These are phyloP conservation scores for Deinandra increscens DNA, from an alignment of 129 eudicot genomes.

Conservation along the genomic window DNA sequence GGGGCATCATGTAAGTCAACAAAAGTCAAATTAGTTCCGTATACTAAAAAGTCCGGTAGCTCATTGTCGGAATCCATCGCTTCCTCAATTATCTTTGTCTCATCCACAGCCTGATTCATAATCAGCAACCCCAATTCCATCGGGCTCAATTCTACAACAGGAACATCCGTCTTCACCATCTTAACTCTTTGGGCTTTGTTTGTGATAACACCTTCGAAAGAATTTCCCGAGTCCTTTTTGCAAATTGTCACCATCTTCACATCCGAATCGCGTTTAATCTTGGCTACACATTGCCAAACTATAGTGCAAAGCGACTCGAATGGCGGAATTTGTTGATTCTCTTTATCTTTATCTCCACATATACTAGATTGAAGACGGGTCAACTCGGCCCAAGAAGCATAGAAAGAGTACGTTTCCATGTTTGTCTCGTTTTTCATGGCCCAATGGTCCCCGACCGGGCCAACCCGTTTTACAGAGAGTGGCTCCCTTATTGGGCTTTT, in stretches of 20 bases:
- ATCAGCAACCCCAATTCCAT: slow-evolving; percentile 47
- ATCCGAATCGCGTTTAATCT: slow-evolving; percentile 24
- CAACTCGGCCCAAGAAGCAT: slow-evolving; percentile 37
- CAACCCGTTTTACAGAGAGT: slow-evolving; percentile 50
- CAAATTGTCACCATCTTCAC: slow-evolving; percentile 53
- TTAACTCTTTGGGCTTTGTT: slow-evolving; percentile 52
- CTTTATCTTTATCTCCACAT: slow-evolving; percentile 17
- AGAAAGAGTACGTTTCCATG: slow-evolving; percentile 43
- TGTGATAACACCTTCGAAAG: slow-evolving; percentile 18
- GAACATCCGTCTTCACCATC: slow-evolving; percentile 44
- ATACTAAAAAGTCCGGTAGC: slow-evolving; percentile 43
- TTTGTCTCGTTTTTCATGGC: slow-evolving; percentile 2
- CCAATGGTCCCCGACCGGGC: slow-evolving; percentile 77
- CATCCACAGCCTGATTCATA: slow-evolving; percentile 38
- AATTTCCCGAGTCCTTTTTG: slow-evolving; percentile 25
- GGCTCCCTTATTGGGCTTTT: slow-evolving; percentile 31
- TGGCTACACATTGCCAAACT: slow-evolving; percentile 65
- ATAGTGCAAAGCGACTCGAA: slow-evolving; percentile 64
- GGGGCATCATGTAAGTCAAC: slow-evolving; percentile 44
- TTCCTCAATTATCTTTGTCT: slow-evolving; percentile 43
- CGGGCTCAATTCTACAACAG: slow-evolving; percentile 31
- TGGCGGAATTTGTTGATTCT: slow-evolving; percentile 26
- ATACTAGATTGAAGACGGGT: slow-evolving; percentile 42
- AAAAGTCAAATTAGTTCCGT: slow-evolving; percentile 78
- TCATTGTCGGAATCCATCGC: slow-evolving; percentile 42